Evolutionary conservation across 257 asterid species (phyloP), one percentile per base, ranked within the genome.

Genomic region (Agastache rugosa): DNA sequence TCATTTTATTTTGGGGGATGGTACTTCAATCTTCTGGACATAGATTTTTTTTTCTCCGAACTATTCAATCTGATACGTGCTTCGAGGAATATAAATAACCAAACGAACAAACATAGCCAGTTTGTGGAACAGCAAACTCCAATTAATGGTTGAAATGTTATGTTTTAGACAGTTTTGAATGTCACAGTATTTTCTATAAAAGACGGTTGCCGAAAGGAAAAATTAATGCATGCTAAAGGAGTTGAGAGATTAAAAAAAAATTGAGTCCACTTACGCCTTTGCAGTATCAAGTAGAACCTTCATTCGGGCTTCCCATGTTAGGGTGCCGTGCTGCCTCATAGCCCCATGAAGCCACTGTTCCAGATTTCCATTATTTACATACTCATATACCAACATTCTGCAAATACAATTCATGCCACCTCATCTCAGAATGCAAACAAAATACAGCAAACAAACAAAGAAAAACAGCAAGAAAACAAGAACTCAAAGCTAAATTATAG

Each of bases 331-430:
- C 66, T 90, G 96, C 78, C 91, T 82, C 97, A 92, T 90, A 55
- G 95, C 91, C 72, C 97, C 99, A 74, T 92, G 98, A 82, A 94
- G 97, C 98, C 98, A 94, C 65, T 94, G 97, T 76, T 94, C 98
- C 66, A 94, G 85, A 81, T 94, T 94, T 65, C 99, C 99, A 11
- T 92, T 94, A 84, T 87, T 92, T 55, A 94, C 97, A 69, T 90
- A 94, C 81, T 94, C 99, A 25, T 94, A 94, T 23, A 92, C 99
- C 89, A 94, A 71, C 97, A 94, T 90, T 85, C 99, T 94, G 79
- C 31, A 74, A 56, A 64, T 48, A 75, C 67, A 75, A 67, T 48
- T 60, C 16, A 51, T 69, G 47, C 42, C 58, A 60, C 62, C 71
- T 61, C 34, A 45, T 60, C 17, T 58, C 44, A 34, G 53, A 56